Base-by-base conservation (phyloP, 2,329 filamentous ascomycete genomes). In the Trichophyton rubrum region DNA sequence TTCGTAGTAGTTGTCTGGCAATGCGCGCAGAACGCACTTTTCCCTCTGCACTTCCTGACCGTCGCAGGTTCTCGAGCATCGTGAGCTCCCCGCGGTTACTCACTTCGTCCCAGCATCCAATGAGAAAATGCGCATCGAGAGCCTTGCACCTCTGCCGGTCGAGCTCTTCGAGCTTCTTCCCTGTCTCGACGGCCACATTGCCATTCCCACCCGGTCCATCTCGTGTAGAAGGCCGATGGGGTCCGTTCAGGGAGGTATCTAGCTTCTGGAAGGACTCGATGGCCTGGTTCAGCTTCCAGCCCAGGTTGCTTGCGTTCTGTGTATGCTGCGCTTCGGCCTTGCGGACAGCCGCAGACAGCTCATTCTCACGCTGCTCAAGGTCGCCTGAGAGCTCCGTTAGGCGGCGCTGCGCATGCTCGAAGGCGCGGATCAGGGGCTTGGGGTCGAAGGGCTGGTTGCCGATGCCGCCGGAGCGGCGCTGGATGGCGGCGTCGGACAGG, bases 31-130 rank as follows among this genome's bases (percentile, higher is more conserved):
- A 96, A 62, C 90, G 85, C 53, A 99, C 89, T 73, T 96, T 97
- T 72, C 92, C 91, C 67, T 96, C 91, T 9, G 88, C 88, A 27
- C 87, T 87, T 1, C 89, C 90, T 66, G 90, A 87, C 65, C 89
- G 83, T 69, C 92, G 83, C 62, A 97, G 86, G 64, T 95, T 90
- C 72, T 97, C 90, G 56, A 99, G 75, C n/a, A 87, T 85, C 7
- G 88, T 87, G 60, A 97, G 80, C 67, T 93, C 85, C 2, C 93
- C 93, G 7, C 87, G 86, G 69, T 96, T 91, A 73, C 87, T 91
- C 67, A 99, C 90, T 69, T 97, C 92, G 45, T 90, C 85, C 92
- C 93, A 99, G 77, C 93, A 99, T 71, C 95, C 88, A 65, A 99
- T 90, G 62, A 99, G 75, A 71, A 97, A 97, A 70, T 89, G 92